Conservation (phyloP, 1,284 basidiomycete species). For the Irpex rosettiformis region DNA sequence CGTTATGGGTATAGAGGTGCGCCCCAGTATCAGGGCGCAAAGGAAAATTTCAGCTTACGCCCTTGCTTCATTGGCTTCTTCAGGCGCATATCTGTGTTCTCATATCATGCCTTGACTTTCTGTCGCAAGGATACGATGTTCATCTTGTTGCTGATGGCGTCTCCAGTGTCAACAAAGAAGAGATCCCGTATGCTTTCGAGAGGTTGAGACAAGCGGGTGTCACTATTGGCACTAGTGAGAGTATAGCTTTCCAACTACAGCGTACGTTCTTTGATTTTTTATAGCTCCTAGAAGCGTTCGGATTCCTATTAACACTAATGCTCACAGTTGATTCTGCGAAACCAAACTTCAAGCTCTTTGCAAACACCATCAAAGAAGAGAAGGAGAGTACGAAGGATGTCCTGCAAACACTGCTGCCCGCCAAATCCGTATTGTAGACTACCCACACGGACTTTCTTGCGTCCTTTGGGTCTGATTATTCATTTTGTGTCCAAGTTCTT, state of each 20-base stretch:
- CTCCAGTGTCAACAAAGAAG: constrained; percentile 75
- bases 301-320: background rate
- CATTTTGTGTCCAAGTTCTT: no score
- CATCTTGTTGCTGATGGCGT: constrained; percentile 83
- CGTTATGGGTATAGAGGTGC: constrained; percentile 83
- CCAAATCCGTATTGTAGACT: constrained; percentile 5
- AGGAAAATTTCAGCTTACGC: background rate
- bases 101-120: constrained; percentile 74
- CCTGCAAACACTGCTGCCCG: constrained; percentile 18
- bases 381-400: constrained; percentile 51
- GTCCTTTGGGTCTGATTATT: no score
- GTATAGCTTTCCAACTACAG: constrained; percentile 76
- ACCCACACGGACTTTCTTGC: no score
- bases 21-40: constrained; percentile 16
- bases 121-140: constrained; percentile 53
- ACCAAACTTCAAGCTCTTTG: constrained; percentile 74
- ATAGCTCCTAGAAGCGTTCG: background rate
- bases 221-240: constrained; percentile 79
- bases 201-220: constrained; percentile 76
- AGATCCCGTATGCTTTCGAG: constrained; percentile 59
- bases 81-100: constrained; percentile 82
- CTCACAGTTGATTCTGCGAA: constrained; percentile 57
- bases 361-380: constrained; percentile 73
- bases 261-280: constrained; percentile 31
- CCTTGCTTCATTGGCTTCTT: background rate